Evolutionary conservation across 2,329 filamentous ascomycete genomes (phyloP), one percentile per base, ranked within the genome.

Genomic region (Fusarium sp.): DNA sequence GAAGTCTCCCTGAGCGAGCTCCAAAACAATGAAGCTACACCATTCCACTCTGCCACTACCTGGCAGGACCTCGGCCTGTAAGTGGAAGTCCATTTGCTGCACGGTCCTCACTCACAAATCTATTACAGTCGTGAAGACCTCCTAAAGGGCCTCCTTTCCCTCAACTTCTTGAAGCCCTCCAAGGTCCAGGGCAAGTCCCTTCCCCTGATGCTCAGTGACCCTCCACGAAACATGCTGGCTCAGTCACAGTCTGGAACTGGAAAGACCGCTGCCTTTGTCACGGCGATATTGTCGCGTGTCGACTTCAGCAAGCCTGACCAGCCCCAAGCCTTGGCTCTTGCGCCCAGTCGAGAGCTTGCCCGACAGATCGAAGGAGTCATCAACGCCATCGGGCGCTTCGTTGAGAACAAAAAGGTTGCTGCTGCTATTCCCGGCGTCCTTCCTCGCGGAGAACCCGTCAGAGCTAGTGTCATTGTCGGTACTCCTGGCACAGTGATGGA

Each of bases 161-260:
- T 98, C 87, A 92, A 92, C 82, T 98, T 98, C 85, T 88, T 91
- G 77, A 97, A 97, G 81, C 96, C 96, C 1, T 98, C 96, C 60
- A 99, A 99, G 84, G 97, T 99, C 72, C 96, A 99, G 84, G 96
- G 97, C 81, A 93, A 92, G 75, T 96, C 96, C 2, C 88, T 99
- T 20, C 96, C 96, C 29, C 87, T 99, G 59, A 92, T 99, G 77
- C 88, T 99, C 70, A 84, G 88, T 75, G 86, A 97, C 77, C 95
- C 96, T n/a, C 92, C 95, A 1, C 87, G 87, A 71, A 98, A 98
- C 82, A 92, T 99, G 88, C 95, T 99, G 77, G 96, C 95, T 6
- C 96, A 99, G 82, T 99, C 96, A n/a, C 96, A 99, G 81, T 99
- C 96, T 4, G 96, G 96, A 75, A 99, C 96, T 22, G 96, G 96